A percentile compares a stretch with the other conserved stretches of the same genome.
Evolutionary conservation across 345 rosid species (phyloP).

Genomic region (Citrus reticulata): DNA sequence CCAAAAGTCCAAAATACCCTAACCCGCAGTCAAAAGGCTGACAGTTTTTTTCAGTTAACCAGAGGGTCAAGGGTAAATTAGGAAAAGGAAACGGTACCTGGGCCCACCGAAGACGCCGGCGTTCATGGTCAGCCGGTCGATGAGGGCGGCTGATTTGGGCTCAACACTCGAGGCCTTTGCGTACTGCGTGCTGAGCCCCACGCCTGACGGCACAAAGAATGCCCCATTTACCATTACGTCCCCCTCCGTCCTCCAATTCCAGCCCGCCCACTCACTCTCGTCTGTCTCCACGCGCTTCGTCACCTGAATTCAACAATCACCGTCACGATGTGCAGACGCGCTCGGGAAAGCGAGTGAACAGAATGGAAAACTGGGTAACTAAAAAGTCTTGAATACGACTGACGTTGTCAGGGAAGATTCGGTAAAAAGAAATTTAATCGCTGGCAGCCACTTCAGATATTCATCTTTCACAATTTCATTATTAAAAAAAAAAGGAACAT

Average conservation of each 20-base stretch:
- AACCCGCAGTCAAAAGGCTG: not conserved
- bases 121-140: conserved; percentile 63
- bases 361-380: not conserved
- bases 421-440: not conserved
- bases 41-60: conserved; percentile 8
- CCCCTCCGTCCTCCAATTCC: conserved; percentile 99
- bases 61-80: not conserved
- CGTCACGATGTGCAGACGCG: not conserved
- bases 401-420: not conserved
- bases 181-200: conserved; percentile 51
- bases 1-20: not conserved
- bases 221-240: conserved; percentile 92
- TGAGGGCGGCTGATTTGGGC: conserved; percentile 58
- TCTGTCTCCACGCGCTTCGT: conserved; percentile 86
- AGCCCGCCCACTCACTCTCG: conserved; percentile 59
- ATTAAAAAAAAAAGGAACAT: not conserved
- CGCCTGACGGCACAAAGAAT: conserved; percentile 91
- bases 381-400: not conserved
- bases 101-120: conserved; percentile 80
- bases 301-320: conserved; percentile 40
- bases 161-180: conserved; percentile 75
- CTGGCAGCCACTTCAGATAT: not conserved
- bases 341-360: not conserved
- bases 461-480: not conserved
- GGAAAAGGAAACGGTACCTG: conserved; percentile 37